Conservation (phyloP, 345 rosid genomes). For the Corchorus olitorius region DNA sequence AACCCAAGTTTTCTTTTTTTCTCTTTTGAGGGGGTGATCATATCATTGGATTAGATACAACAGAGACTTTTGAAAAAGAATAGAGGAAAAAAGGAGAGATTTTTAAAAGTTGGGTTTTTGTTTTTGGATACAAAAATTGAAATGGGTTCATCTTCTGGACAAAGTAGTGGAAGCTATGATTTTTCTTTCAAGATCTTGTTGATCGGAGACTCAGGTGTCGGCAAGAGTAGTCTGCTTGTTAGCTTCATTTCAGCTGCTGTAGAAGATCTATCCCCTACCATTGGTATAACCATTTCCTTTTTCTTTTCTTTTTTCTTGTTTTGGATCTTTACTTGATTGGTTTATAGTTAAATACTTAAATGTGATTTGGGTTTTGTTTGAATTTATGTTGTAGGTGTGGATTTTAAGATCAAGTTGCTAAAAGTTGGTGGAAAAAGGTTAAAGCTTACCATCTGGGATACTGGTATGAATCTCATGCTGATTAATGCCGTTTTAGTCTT, state of each 20-base stretch:
- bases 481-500: background rate
- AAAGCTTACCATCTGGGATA: conserved; percentile 97
- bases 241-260: conserved; percentile 82
- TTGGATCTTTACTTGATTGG: conserved; percentile 13
- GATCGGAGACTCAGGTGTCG: conserved; percentile 96
- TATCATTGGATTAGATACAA: conserved; percentile 37
- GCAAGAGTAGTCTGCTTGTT: conserved; percentile 95
- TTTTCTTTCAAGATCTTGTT: conserved; percentile 95
- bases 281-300: conserved; percentile 45
- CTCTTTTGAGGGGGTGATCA: conserved; percentile 17
- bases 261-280: conserved; percentile 86
- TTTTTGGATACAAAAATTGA: background rate
- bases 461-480: conserved; percentile 49
- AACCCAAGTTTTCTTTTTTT: background rate
- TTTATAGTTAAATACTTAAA: background rate
- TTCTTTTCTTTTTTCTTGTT: background rate
- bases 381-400: conserved; percentile 63
- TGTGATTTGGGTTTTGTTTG: conserved; percentile 8
- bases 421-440: conserved; percentile 77
- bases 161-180: conserved; percentile 59
- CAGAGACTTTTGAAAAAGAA: conserved; percentile 16
- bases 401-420: conserved; percentile 91
- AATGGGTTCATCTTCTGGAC: conserved; percentile 90
- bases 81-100: background rate
- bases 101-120: conserved; percentile 13